A percentile compares a stretch with the other conserved stretches of the same genome.
Evolutionary conservation across 192 early-diverging fungal species (phyloP).

Genomic region (Jimgerdemannia flammicorona): DNA sequence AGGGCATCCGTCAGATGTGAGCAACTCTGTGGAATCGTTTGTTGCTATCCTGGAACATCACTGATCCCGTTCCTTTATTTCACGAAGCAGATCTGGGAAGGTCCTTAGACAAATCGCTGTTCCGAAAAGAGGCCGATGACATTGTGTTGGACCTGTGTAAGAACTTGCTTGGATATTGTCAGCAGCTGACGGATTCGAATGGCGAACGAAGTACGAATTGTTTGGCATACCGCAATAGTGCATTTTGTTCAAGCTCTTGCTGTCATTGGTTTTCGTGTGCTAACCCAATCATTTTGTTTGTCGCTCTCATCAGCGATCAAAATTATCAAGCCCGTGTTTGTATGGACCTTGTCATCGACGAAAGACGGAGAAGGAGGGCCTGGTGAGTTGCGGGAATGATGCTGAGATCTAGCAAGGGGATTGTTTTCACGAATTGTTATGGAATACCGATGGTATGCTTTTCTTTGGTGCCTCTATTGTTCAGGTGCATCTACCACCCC

Average conservation of each 20-base stretch:
- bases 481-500: constrained; percentile 17
- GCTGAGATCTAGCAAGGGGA: no score
- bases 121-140: constrained; percentile 36
- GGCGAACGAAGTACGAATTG: not conserved
- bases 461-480: no score
- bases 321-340: constrained; percentile 22
- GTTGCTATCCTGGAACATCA: not conserved
- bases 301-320: constrained; percentile 2
- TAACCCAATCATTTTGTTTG: not conserved
- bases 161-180: constrained; percentile 53
- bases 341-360: constrained; percentile 28
- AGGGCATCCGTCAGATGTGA: constrained; percentile 12
- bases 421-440: no score
- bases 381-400: no score
- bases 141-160: constrained; percentile 43
- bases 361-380: constrained; percentile 10
- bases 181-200: constrained; percentile 29
- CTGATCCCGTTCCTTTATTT: not conserved
- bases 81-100: not conserved
- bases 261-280: not conserved
- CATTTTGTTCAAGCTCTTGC: no score
- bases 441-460: no score
- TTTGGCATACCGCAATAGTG: not conserved
- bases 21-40: constrained; percentile 15
- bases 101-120: constrained; percentile 1